These are phyloP conservation scores for Vickermania ingenoplastis DNA, from an alignment of 208 protist species.

Conservation along the genomic window DNA sequence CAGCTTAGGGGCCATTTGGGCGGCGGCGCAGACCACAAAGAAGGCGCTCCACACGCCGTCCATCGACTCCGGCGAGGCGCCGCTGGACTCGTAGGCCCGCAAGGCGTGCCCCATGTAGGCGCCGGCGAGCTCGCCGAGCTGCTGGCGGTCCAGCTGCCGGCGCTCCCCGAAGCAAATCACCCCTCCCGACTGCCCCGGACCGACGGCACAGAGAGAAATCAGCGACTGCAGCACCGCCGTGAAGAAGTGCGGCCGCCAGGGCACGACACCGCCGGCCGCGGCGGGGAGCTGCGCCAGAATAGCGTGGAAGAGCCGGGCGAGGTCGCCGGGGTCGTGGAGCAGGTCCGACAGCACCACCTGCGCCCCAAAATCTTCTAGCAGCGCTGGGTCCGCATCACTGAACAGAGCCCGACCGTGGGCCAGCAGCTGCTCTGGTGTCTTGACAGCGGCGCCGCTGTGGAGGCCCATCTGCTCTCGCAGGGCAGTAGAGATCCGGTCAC, in stretches of 20 bases:
- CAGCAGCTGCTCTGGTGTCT: neutral
- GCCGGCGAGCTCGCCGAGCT: neutral
- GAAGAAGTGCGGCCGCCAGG: neutral
- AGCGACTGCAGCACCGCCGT: neutral
- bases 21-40: slow-evolving; percentile 36
- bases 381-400: neutral
- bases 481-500: neutral
- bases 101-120: neutral
- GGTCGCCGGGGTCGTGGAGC: neutral
- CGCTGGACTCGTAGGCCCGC: neutral
- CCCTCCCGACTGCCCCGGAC: neutral
- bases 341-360: neutral
- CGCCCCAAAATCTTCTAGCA: neutral
- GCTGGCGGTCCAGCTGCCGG: neutral
- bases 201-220: neutral
- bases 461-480: neutral
- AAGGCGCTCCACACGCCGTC: slow-evolving; percentile 44
- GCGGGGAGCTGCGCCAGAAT: neutral
- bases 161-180: neutral
- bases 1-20: slow-evolving; percentile 53
- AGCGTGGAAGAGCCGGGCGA: neutral
- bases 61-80: slow-evolving; percentile 1
- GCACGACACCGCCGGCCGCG: neutral
- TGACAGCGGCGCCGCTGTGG: neutral
- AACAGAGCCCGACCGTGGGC: neutral